Evolutionary conservation across 108 stramenopile species (phyloP), one percentile per base, ranked within the genome.

Genomic region (Pseudonitzschia delicatissima): DNA sequence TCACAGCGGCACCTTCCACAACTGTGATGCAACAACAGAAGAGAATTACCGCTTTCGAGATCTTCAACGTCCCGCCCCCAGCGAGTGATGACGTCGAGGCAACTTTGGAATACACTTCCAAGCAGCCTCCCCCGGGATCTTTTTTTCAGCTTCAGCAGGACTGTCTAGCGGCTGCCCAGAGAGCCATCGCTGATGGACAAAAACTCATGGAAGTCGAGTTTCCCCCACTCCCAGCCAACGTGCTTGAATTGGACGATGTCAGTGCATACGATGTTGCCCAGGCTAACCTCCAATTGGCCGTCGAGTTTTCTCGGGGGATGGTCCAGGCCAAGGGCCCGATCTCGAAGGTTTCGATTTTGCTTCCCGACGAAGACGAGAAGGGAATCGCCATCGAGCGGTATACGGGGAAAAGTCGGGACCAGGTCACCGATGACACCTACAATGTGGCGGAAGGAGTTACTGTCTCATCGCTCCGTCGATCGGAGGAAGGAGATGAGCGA

Each of bases 221-320:
- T 69, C 90, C 90, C 11, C 96, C 96, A 1, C 77, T 96, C n/a
- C 93, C 96, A 1, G 89, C 88, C 27, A 78, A 80, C 44, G 92
- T 94, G 0, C 67, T 96, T 34, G 95, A 96, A 73, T 88, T 96
- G 86, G 88, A 94, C 63, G 90, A 92, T 74, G 93, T 95, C 31
- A 76, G 72, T 29, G 95, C 97, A 11, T 91, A 96, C 72, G 96
- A 95, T 74, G 91, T 98, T 1, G 91, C 91, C 26, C 67, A 82
- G 58, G 95, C 97, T 21, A 98, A 96, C 74, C 78, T 95, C 59
- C 83, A 88, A n/a, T 78, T 96, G 49, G 95, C 95, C 7, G 34
- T 88, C 0, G 93, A 96, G 49, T 95, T 95, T 78, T 87, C 90
- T 26, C 74, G 82, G 61, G 71, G 73, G 42, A 90, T 96, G 62